Evolutionary conservation across 352 stramenopile species (phyloP).

Genomic region (Pythium inflatum): DNA sequence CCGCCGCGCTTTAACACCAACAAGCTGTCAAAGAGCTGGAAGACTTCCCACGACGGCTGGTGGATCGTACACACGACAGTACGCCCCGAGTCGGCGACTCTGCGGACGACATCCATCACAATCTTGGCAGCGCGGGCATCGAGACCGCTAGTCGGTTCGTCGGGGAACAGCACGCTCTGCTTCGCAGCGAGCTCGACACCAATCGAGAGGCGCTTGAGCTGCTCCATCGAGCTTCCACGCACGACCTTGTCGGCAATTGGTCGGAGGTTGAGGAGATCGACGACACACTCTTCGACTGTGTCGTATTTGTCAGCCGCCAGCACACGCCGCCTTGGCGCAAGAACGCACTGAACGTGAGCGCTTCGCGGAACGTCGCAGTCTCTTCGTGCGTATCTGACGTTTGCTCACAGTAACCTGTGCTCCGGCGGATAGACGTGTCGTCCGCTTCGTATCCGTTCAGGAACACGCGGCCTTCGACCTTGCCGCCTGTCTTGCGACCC

Average conservation of each 20-base stretch:
- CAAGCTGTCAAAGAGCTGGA: constrained; percentile 74
- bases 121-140: constrained; percentile 56
- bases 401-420: constrained; percentile 58
- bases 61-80: constrained; percentile 89
- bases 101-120: constrained; percentile 51
- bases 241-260: constrained; percentile 42
- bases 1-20: constrained; percentile 23
- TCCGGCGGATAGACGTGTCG: constrained; percentile 58
- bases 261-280: constrained; percentile 43
- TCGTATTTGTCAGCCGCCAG: constrained; percentile 36
- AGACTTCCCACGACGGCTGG: constrained; percentile 78
- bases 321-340: no score
- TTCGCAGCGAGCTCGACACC: constrained; percentile 79
- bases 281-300: constrained; percentile 42
- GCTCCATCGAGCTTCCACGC: constrained; percentile 35
- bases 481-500: constrained; percentile 84
- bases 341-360: constrained; percentile 76
- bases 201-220: constrained; percentile 56
- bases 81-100: constrained; percentile 55
- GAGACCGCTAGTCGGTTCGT: constrained; percentile 59
- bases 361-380: constrained; percentile 86
- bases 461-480: constrained; percentile 69
- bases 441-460: constrained; percentile 58
- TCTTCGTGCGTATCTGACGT: not conserved
- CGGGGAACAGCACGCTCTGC: constrained; percentile 75